Conservation (phyloP, 2,329 filamentous ascomycete genomes). For the Curvularia lunata region DNA sequence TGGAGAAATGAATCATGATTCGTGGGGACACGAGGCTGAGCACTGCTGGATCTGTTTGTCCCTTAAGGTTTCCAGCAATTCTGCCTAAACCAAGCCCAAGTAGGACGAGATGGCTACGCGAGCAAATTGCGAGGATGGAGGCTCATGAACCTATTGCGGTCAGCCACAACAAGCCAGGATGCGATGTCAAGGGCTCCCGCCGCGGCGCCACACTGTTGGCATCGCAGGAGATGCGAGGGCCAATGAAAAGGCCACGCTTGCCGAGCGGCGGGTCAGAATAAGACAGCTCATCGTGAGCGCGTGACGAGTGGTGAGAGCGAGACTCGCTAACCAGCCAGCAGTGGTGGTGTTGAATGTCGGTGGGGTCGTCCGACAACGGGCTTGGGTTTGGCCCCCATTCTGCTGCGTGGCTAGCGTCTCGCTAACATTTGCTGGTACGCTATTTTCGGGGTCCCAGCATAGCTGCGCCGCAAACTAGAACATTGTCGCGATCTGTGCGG, state of each 20-base stretch:
- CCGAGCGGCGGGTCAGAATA: conserved; percentile 6
- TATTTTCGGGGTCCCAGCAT: conserved; percentile 13
- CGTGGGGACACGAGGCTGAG: conserved; percentile 21
- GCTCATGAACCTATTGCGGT: conserved; percentile 22
- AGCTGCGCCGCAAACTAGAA: conserved; percentile 1
- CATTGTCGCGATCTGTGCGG: background rate
- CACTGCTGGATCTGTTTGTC: conserved; percentile 17
- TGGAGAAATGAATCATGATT: conserved; percentile 31
- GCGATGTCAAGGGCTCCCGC: conserved; percentile 14
- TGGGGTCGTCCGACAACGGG: conserved; percentile 14
- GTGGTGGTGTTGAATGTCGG: conserved; percentile 21
- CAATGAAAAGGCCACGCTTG: conserved; percentile 12
- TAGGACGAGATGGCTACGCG: background rate
- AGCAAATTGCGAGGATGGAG: conserved; percentile 14
- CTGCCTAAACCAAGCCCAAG: conserved; percentile 29
- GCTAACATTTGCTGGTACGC: conserved; percentile 11
- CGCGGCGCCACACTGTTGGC: conserved; percentile 9
- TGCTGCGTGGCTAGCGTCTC: conserved; percentile 9
- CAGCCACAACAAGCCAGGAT: conserved; percentile 23
- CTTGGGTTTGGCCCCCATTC: conserved; percentile 7
- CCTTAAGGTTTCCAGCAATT: conserved; percentile 17
- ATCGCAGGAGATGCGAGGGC: conserved; percentile 5
- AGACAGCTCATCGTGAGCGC: conserved; percentile 13
- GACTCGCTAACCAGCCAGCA: conserved; percentile 16
- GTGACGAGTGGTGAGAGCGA: conserved; percentile 14